Conservation (phyloP, 306 rosid genomes). For the Vicia villosa region DNA sequence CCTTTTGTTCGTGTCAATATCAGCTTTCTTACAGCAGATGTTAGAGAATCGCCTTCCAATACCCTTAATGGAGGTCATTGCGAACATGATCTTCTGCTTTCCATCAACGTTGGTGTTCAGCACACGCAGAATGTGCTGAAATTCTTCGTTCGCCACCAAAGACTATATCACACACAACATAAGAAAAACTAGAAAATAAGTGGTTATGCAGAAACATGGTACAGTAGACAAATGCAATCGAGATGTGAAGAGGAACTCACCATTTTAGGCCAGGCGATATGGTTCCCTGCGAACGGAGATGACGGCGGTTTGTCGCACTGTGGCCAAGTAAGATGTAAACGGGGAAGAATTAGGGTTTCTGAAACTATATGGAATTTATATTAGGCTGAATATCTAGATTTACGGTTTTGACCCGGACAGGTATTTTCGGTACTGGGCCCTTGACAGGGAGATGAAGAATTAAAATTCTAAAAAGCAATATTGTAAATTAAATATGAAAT, state of each 20-base stretch:
- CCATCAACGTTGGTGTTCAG: conserved; percentile 28
- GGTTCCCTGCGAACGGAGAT: background rate
- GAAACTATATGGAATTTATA: background rate
- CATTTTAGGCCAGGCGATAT: background rate
- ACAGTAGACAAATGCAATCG: background rate
- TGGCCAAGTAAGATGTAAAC: background rate
- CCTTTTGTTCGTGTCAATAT: conserved; percentile 58
- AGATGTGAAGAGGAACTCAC: background rate
- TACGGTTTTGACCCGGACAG: background rate
- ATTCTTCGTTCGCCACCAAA: conserved; percentile 52
- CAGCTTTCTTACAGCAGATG: conserved; percentile 50
- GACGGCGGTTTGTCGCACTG: background rate
- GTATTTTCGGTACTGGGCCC: no score
- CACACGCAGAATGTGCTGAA: conserved; percentile 56
- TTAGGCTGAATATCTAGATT: background rate
- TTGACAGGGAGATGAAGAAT: no score
- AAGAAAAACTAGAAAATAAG: no score
- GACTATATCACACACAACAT: conserved; percentile 17
- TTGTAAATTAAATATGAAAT: no score
- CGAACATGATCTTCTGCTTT: conserved; percentile 47
- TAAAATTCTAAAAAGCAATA: no score
- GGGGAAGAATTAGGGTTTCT: background rate
- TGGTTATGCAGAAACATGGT: background rate
- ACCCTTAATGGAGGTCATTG: conserved; percentile 55
- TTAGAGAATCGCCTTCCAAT: conserved; percentile 51